Evolutionary conservation across 2,329 filamentous ascomycete genomes (phyloP), one percentile per base, ranked within the genome.

Genomic region (Fusarium clavum): DNA sequence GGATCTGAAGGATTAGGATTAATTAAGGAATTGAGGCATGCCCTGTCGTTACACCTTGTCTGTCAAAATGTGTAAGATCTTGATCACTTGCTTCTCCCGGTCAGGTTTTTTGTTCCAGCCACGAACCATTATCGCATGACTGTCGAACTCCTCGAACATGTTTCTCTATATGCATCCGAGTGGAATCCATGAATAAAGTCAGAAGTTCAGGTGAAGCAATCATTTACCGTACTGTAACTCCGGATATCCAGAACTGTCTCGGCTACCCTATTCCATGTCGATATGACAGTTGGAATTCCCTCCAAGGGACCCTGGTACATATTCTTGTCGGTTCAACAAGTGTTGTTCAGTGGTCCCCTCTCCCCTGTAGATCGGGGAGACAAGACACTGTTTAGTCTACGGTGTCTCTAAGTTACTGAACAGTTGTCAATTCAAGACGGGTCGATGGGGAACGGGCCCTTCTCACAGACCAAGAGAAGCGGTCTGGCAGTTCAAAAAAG

Each of bases 401-500:
- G 34, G 34, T n/a, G 34, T 38, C 32, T 18, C 34, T 18, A 38
- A n/a, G 38, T 22, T 41, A 27, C 24, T 38, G 32, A 61, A 72
- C 68, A 72, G 71, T 72, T 72, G 64, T 57, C 67, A 67, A 58
- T 16, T 27, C 49, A 53, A 57, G 47, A 69, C 53, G 70, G 67
- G 62, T 62, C 69, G 57, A 71, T 69, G 72, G 61, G 61, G 72
- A 71, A 73, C 61, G 67, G 67, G 70, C 63, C 63, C 69, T 61
- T 53, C 34, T 30, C 22, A 47, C 45, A 20, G 45, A 47, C 53
- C 45, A 58, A 64, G 71, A 75, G 69, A 70, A 65, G 73, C 73
- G 73, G 73, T 75, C 73, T 73, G 68, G 64, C 57, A 53, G 40
- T 71, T 69, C 43, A 34, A 53, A 53, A 64, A 63, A 49, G 45